These are phyloP conservation scores for Calvatia gigantea DNA, from an alignment of 768 basidiomycete genomes.

Conservation along the genomic window DNA sequence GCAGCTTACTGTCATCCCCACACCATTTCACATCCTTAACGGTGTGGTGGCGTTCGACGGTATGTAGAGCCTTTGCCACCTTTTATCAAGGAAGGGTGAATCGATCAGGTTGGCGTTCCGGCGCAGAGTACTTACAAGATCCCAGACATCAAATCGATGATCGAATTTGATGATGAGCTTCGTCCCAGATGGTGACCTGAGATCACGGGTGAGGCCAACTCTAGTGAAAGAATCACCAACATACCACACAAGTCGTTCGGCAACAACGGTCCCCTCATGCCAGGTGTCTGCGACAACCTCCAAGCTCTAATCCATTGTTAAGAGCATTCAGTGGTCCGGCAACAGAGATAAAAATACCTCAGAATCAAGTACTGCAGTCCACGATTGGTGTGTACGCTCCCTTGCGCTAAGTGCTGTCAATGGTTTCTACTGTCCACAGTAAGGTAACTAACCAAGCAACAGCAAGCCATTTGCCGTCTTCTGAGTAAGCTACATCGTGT, in stretches of 20 bases:
- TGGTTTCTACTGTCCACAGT: no score
- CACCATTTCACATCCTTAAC: constrained; percentile 5
- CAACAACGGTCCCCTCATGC: not conserved
- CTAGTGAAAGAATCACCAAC: not conserved
- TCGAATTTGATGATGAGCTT: constrained; percentile 9
- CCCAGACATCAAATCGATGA: constrained; percentile 8
- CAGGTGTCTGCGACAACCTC: not conserved
- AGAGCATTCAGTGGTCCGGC: not conserved
- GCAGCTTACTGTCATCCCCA: not conserved
- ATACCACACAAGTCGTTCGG: not conserved
- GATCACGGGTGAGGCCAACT: not conserved
- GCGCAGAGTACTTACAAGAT: not conserved
- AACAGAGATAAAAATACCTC: not conserved
- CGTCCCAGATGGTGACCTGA: constrained; percentile 9
- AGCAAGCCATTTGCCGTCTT: constrained; percentile 7
- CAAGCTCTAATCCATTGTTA: not conserved
- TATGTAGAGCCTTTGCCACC: not conserved
- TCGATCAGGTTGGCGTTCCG: not conserved
- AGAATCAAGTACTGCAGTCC: not conserved
- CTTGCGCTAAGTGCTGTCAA: not conserved
- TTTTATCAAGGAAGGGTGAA: not conserved
- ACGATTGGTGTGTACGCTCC: not conserved
- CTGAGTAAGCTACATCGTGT: constrained; percentile 1
- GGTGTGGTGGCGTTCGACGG: not conserved
- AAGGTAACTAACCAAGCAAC: constrained; percentile 2